These are phyloP conservation scores for Penicillium rolfsii DNA, from an alignment of 2,329 filamentous ascomycete species.

Conservation along the genomic window DNA sequence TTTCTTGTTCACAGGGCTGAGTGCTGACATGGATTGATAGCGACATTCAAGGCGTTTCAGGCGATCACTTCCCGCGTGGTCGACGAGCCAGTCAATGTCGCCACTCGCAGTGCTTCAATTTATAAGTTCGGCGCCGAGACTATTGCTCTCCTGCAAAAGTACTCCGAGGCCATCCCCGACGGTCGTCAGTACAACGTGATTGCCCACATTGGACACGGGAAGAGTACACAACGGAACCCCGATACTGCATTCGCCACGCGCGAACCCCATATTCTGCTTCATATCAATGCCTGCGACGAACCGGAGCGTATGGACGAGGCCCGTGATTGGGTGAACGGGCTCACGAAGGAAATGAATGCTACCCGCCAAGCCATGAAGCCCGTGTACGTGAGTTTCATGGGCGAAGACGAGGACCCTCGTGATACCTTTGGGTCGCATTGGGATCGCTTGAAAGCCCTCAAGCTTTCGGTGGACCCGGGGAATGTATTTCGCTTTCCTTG, in stretches of 20 bases:
- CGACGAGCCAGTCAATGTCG: not conserved
- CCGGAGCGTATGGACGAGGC: not conserved
- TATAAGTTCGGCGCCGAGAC: not conserved
- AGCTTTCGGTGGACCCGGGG: not conserved
- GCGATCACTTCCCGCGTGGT: not conserved
- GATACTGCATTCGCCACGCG: not conserved
- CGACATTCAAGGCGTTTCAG: not conserved
- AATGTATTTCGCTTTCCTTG: not conserved
- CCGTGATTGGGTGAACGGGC: not conserved
- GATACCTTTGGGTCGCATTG: not conserved
- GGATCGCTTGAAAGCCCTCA: not conserved
- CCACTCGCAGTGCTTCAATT: not conserved
- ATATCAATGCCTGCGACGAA: not conserved
- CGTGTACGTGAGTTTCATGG: not conserved
- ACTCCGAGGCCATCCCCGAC: not conserved
- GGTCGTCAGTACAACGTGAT: not conserved
- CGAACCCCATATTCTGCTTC: not conserved
- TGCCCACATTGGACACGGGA: not conserved
- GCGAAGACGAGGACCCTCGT: not conserved
- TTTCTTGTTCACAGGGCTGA: not conserved
- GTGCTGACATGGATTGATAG: not conserved
- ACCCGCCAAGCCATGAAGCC: not conserved
- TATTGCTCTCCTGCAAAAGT: not conserved
- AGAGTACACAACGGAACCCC: not conserved
- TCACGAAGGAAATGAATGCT: not conserved